Base-by-base conservation (phyloP, 1,139 yeast genomes). In the Saccharomyces hybrid region DNA sequence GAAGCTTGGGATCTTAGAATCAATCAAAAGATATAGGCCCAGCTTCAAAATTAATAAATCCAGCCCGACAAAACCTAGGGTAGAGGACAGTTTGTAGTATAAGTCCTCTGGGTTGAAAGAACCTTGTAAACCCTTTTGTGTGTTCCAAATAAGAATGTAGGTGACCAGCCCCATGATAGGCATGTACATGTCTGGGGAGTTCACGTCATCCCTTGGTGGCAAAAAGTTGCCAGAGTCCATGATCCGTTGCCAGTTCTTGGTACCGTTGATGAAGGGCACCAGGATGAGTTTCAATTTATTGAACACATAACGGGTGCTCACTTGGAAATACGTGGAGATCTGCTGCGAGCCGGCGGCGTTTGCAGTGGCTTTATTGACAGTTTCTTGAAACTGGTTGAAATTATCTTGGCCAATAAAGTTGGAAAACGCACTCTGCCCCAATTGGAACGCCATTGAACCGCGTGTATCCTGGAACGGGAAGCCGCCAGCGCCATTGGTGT, bases 181-280 rank as follows among this genome's bases (percentile, higher is more conserved):
- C 55, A 95, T 88, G 70, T 95, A 95, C 76, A 93, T 80, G 70
- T 95, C 99, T 1, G 99, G 99, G 0, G 98, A 95, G 68, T 95
- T 95, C 58, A 87, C 78, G 69, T 95, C 99, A 58, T 63, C 65
- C 53, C 74, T 63, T 26, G 72, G 72, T 25, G 69, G 61, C 31
- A 63, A 55, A 52, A 62, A 67, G 7, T 57, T 53, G 16, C 55
- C 44, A 67, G 76, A 60, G 63, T 78, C 79, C 65, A 82, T 73
- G 53, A 78, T 70, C 60, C 93, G 74, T 48, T 78, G 79, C 95
- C 95, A 88, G 56, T 86, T 88, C 63, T 81, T 82, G 25, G 44
- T 38, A 11, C 44, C 44, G 69, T 90, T 93, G 58, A 82, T 77
- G 78, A 89, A 95, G 0, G 99, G 99, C 69, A 90, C 85, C 47